Conservation (phyloP, 192 early-diverging fungal species). For the Rhizophagus prolifer region DNA sequence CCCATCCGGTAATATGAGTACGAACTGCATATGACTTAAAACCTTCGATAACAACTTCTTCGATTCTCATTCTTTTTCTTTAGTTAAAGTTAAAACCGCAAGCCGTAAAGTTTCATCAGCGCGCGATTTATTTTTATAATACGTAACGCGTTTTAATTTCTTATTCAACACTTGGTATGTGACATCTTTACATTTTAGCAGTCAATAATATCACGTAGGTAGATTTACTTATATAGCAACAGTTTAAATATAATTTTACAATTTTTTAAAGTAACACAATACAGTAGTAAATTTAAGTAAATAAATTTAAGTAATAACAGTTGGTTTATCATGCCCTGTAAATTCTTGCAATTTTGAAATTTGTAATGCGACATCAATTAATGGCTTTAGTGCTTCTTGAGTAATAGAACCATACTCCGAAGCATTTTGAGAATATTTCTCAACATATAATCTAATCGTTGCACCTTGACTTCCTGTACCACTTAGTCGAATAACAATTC, state of each 20-base stretch:
- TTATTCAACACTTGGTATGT: no score
- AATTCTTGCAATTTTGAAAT: slow-evolving; percentile 74
- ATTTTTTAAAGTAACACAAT: no score
- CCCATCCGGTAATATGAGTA: slow-evolving; percentile 97
- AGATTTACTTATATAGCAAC: no score
- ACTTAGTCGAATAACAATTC: slow-evolving; percentile 88
- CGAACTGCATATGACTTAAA: slow-evolving; percentile 98
- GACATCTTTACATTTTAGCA: no score
- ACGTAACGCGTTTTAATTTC: no score
- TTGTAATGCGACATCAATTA: slow-evolving; percentile 82
- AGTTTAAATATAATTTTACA: no score
- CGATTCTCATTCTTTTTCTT: slow-evolving; percentile 69
- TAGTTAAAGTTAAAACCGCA: no score
- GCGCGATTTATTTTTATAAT: no score
- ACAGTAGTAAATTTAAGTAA: slow-evolving; percentile 55
- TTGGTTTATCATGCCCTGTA: slow-evolving; percentile 87
- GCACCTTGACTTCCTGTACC: slow-evolving; percentile 97
- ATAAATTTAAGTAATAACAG: slow-evolving; percentile 77
- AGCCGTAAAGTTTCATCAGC: no score
- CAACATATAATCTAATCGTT: slow-evolving; percentile 94
- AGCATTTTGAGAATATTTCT: slow-evolving; percentile 75
- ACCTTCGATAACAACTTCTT: slow-evolving; percentile 96
- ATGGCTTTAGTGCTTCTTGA: slow-evolving; percentile 81
- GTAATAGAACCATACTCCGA: slow-evolving; percentile 65
- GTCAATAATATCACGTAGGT: no score